Evolutionary conservation across 495 filamentous ascomycete genomes (phyloP), one percentile per base, ranked within the genome.

Genomic region (Cercophora sp.): DNA sequence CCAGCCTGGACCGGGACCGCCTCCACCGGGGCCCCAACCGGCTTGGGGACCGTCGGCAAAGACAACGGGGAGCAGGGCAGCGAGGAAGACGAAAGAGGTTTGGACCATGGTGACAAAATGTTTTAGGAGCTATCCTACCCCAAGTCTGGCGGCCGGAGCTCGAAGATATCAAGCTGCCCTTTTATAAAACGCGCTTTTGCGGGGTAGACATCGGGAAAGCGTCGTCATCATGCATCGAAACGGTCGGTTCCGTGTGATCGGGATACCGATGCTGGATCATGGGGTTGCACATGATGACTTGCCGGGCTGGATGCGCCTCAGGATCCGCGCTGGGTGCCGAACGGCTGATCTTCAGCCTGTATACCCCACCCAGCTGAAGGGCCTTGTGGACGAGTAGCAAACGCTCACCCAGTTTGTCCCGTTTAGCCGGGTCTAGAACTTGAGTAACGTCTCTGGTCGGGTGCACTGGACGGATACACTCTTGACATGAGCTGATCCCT

Each of bases 361-460:
- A 8, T 6, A n/a, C 36, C n/a, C 5, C 36, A 18, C n/a, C 36
- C 22, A 20, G 36, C 36, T 39, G 36, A 39, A 39, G 11, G 36
- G 36, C 5, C 36, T 19, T 19, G 36, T 19, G 36, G 36, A 39
- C 36, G 36, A 39, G 36, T 39, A 18, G 36, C n/a, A 39, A 8
- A 39, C 36, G 16, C 36, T 39, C 22, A 39, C 36, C 36, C 36
- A 39, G 36, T n/a, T 39, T 39, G 36, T 39, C 5, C 36, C 36
- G 36, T 39, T 39, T 39, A 39, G 36, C 36, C 36, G 36, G 36
- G 36, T 39, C 36, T 39, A 39, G n/a, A 39, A 8, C 36, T 32
- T 32, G n/a, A n/a, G n/a, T n/a, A n/a, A n/a, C n/a, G n/a, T n/a
- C n/a, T n/a, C n/a, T n/a, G n/a, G n/a, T n/a, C n/a, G n/a, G n/a